These are phyloP conservation scores for Aschersonia sp. DNA, from an alignment of 2,329 filamentous ascomycete genomes.

Conservation along the genomic window DNA sequence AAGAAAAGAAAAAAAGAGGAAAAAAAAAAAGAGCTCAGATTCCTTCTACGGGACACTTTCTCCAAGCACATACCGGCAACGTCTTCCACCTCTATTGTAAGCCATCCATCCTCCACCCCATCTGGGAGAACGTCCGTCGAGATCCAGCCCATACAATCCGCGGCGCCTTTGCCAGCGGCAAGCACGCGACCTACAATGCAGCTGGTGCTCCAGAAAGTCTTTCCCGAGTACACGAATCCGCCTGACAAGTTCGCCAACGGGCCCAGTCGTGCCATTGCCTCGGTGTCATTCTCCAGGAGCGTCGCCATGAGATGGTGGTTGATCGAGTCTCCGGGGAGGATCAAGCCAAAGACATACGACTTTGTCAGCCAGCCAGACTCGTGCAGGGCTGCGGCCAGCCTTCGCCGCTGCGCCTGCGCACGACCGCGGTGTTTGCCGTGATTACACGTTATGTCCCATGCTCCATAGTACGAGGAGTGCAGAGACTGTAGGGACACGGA, in stretches of 20 bases:
- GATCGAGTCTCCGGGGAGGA: slow-evolving; percentile 49
- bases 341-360: slow-evolving; percentile 50
- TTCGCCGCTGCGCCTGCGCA: slow-evolving; percentile 30
- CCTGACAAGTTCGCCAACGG: slow-evolving; percentile 47
- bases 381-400: slow-evolving; percentile 42
- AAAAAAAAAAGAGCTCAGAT: background rate
- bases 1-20: background rate
- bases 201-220: slow-evolving; percentile 56
- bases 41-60: no score
- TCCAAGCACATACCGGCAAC: slow-evolving; percentile 28
- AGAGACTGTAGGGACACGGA: slow-evolving; percentile 19
- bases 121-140: slow-evolving; percentile 43
- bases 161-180: slow-evolving; percentile 45
- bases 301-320: slow-evolving; percentile 53
- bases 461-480: slow-evolving; percentile 32
- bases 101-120: slow-evolving; percentile 39
- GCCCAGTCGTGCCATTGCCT: slow-evolving; percentile 42
- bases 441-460: slow-evolving; percentile 20
- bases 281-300: slow-evolving; percentile 48
- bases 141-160: slow-evolving; percentile 56
- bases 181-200: slow-evolving; percentile 52
- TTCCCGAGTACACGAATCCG: slow-evolving; percentile 47
- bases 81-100: slow-evolving; percentile 41
- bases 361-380: slow-evolving; percentile 52
- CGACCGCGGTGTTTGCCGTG: slow-evolving; percentile 13